Evolutionary conservation across 441 rosid genomes (phyloP).

Genomic region (Croton setiger): DNA sequence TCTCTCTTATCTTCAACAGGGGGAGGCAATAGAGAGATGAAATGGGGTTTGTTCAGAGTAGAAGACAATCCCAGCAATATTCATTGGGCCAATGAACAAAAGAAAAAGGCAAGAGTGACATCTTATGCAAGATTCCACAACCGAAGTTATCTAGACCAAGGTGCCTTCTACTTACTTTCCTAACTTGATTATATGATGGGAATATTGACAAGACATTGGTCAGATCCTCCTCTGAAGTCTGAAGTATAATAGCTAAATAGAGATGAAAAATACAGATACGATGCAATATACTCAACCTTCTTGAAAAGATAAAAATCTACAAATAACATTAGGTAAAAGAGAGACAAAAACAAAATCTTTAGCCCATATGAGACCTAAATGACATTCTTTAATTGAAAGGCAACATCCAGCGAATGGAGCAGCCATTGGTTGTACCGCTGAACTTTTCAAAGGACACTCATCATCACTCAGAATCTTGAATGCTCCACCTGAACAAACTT

Average conservation of each 20-base stretch:
- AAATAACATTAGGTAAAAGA: neutral
- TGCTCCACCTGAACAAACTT: too few species aligned
- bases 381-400: neutral
- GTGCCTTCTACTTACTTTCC: neutral
- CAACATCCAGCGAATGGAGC: neutral
- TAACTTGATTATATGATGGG: neutral
- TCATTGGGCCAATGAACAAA: neutral
- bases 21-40: neutral
- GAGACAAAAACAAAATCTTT: neutral
- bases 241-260: neutral
- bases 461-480: too few species aligned
- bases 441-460: too few species aligned
- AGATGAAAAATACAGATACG: neutral
- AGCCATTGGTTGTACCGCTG: neutral
- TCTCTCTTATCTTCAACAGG: neutral
- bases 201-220: too few species aligned
- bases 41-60: too few species aligned
- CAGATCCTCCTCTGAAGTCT: too few species aligned
- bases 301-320: neutral
- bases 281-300: neutral
- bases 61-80: neutral
- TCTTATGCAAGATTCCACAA: neutral
- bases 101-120: neutral
- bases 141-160: neutral
- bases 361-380: neutral